These are phyloP conservation scores for Paxillus rubicundulus DNA, from an alignment of 768 basidiomycete genomes.

Conservation along the genomic window DNA sequence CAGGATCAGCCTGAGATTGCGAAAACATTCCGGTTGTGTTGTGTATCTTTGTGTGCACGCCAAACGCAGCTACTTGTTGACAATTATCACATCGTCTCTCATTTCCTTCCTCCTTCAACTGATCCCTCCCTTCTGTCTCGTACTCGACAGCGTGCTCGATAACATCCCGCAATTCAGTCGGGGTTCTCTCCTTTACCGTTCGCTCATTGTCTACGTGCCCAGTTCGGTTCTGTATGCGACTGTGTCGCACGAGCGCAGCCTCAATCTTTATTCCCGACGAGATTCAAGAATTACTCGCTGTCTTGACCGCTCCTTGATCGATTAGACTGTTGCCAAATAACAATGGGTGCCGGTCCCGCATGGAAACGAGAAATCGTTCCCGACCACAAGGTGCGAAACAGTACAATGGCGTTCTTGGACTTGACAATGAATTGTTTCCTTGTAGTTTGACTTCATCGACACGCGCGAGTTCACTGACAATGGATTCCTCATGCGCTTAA, in stretches of 20 bases:
- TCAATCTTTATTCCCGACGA: conserved; percentile 24
- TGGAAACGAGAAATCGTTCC: conserved; percentile 98
- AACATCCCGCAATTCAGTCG: conserved; percentile 1
- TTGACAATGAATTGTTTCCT: conserved; percentile 1
- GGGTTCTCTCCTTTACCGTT: conserved; percentile 22
- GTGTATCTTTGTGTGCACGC: not conserved
- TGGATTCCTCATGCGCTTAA: conserved; percentile 80
- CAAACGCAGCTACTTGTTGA: not conserved
- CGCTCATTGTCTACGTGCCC: conserved; percentile 21
- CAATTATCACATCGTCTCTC: not conserved
- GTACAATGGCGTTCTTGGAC: not conserved
- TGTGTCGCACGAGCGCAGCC: conserved; percentile 30
- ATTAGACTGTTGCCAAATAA: conserved; percentile 12
- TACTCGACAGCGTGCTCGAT: conserved; percentile 14
- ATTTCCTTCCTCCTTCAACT: conserved; percentile 4
- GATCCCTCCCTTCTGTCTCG: not conserved
- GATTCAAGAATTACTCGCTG: conserved; percentile 22
- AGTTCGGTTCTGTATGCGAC: conserved; percentile 30
- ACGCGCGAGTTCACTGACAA: conserved; percentile 89
- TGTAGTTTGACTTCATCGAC: conserved; percentile 95
- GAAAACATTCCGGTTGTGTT: conserved; percentile 6
- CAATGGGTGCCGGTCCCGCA: conserved; percentile 58
- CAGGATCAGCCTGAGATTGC: not conserved
- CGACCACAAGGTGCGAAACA: conserved; percentile 83
- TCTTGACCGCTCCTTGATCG: conserved; percentile 18